Evolutionary conservation across 1,139 yeast species (phyloP).

Genomic region (Entelexis sorbosivorans): DNA sequence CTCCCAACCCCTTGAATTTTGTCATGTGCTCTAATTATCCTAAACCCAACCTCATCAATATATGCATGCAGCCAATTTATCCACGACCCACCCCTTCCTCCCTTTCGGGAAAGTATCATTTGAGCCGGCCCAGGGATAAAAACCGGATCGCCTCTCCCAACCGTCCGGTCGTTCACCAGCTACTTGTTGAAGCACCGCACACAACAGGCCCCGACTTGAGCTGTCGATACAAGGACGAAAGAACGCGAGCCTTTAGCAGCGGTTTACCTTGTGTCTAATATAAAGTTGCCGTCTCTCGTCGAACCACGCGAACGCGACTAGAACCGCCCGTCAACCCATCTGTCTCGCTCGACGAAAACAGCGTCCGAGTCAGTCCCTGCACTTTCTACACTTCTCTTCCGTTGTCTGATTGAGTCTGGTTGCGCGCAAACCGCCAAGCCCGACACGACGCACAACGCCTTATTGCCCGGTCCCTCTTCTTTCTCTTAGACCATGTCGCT

Average conservation of each 20-base stretch:
- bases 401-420: neutral
- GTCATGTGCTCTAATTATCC: constrained; percentile 10
- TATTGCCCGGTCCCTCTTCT: neutral
- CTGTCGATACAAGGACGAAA: neutral
- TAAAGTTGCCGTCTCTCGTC: neutral
- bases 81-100: constrained; percentile 18
- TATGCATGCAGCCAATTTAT: constrained; percentile 20
- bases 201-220: neutral
- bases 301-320: neutral
- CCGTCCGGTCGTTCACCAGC: neutral
- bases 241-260: neutral
- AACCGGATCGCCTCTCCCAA: constrained; percentile 6
- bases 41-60: constrained; percentile 19
- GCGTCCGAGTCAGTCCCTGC: no score
- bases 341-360: no score
- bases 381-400: neutral
- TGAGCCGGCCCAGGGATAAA: constrained; percentile 5
- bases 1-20: constrained; percentile 16
- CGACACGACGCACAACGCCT: neutral
- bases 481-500: neutral
- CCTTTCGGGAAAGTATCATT: constrained; percentile 15
- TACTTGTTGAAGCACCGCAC: neutral
- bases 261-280: neutral
- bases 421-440: neutral
- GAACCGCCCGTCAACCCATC: neutral